Evolutionary conservation across 768 basidiomycete genomes (phyloP), one percentile per base, ranked within the genome.

Genomic region (Amanita polypyramis): DNA sequence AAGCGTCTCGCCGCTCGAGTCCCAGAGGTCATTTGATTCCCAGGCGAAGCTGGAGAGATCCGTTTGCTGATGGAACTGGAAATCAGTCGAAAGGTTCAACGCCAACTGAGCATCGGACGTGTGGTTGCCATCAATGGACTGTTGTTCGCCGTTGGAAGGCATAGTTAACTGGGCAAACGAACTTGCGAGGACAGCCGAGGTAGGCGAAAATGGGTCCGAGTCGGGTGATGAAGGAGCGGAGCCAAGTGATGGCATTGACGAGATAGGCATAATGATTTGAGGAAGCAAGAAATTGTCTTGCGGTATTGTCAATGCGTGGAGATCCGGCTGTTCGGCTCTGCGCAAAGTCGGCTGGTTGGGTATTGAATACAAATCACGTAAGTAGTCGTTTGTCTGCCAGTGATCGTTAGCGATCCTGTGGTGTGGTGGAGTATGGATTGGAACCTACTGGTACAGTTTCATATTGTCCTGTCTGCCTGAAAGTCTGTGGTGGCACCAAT

Each of bases 171-270:
- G 55, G 48, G 54, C 49, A 53, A 62, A 62, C 6, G 64, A 55
- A 19, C 65, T 55, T 14, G 58, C 45, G 49, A 63, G 55, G 32
- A 65, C 51, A 35, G 58, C 54, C 38, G 66, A 58, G 8, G 64
- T 64, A 12, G 78, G 78, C 30, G 75, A 75, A 62, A 70, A 79
- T 0, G 77, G 73, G 37, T 63, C 67, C 10, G 69, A 61, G n/a
- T 62, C 53, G 7, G 80, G 72, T 0, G 77, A 75, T 2, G 73
- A 66, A 8, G 77, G 72, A n/a, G 77, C 75, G 1, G 73, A 73
- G 20, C 60, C 63, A 54, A 67, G 62, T 4, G 77, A 34, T 8
- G 48, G 23, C 19, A 43, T 23, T 1, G 49, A 69, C 9, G 77
- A 75, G 12, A 66, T 54, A 4, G 79, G 75, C 9, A 79, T 79